Conservation (phyloP, 345 rosid species). For the Dovyalis caffra region DNA sequence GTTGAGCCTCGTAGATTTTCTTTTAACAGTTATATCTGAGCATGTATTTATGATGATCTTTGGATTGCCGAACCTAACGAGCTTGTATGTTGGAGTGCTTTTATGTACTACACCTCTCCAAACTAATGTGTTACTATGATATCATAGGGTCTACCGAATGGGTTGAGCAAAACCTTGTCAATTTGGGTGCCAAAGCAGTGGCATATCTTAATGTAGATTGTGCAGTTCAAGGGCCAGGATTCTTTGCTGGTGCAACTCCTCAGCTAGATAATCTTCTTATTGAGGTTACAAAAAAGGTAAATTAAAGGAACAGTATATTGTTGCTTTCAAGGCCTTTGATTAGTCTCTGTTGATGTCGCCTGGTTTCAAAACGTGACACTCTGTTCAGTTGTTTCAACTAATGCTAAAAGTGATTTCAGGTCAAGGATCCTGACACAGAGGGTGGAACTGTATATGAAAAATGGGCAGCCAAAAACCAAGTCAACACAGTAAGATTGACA, state of each 20-base stretch:
- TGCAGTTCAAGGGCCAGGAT: slow-evolving; percentile 96
- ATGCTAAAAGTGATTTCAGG: slow-evolving; percentile 36
- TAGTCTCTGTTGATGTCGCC: neutral
- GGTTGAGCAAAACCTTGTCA: slow-evolving; percentile 87
- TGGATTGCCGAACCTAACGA: slow-evolving; percentile 1
- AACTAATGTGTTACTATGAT: slow-evolving; percentile 11
- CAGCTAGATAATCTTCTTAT: slow-evolving; percentile 75
- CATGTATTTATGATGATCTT: neutral
- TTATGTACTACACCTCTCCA: neutral
- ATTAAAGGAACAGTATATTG: neutral
- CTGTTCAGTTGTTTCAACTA: slow-evolving; percentile 2
- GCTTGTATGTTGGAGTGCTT: neutral
- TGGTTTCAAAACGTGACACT: neutral
- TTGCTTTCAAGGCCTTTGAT: slow-evolving; percentile 10
- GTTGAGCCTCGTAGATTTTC: neutral
- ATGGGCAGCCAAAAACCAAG: slow-evolving; percentile 50
- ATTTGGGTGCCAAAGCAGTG: slow-evolving; percentile 77
- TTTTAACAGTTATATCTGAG: neutral
- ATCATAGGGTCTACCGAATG: slow-evolving; percentile 89
- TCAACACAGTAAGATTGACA: slow-evolving; percentile 37
- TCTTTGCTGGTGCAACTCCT: slow-evolving; percentile 82
- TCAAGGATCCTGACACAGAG: slow-evolving; percentile 68
- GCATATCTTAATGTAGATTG: slow-evolving; percentile 97
- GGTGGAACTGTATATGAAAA: slow-evolving; percentile 59
- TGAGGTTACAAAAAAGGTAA: slow-evolving; percentile 74